Evolutionary conservation across 768 basidiomycete genomes (phyloP).

Genomic region (Collybiopsis luxurians): DNA sequence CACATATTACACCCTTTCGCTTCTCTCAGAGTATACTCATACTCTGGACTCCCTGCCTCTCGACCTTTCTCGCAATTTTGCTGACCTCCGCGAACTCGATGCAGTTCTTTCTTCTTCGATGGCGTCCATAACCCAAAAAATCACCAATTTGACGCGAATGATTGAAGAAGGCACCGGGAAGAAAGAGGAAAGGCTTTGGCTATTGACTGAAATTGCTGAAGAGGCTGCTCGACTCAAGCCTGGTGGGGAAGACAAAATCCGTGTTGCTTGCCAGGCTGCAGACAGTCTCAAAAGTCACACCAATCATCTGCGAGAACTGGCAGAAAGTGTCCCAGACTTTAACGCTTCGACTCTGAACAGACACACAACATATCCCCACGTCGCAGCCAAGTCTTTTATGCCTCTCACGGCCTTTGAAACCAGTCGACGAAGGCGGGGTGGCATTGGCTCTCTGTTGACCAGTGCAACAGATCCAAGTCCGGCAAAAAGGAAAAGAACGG

Average conservation of each 20-base stretch:
- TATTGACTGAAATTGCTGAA: conserved; percentile 91
- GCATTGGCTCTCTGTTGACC: conserved; percentile 51
- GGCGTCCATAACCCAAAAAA: conserved; percentile 74
- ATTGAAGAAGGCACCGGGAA: conserved; percentile 60
- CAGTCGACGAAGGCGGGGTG: conserved; percentile 60
- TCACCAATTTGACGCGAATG: conserved; percentile 70
- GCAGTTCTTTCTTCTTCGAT: conserved; percentile 93
- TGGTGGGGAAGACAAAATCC: conserved; percentile 97
- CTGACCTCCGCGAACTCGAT: conserved; percentile 97
- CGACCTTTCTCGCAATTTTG: conserved; percentile 92
- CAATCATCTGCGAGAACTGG: conserved; percentile 57
- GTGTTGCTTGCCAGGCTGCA: conserved; percentile 87
- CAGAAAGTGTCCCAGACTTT: conserved; percentile 63
- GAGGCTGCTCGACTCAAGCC: conserved; percentile 89
- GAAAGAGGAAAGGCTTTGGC: conserved; percentile 77
- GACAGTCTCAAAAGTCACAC: conserved; percentile 77
- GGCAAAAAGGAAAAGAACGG: conserved; percentile 57
- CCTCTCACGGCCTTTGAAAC: conserved; percentile 59
- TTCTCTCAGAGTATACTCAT: conserved; percentile 85
- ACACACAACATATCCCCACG: conserved; percentile 73
- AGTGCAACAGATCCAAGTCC: conserved; percentile 60
- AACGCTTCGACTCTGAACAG: conserved; percentile 55
- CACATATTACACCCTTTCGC: conserved; percentile 60
- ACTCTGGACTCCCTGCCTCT: conserved; percentile 91
- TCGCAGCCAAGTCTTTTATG: conserved; percentile 65